Percentiles rank a stretch among this genome's conserved stretches.
Conservation (phyloP, 176 grass and related monocot species). For the Avena insularis region DNA sequence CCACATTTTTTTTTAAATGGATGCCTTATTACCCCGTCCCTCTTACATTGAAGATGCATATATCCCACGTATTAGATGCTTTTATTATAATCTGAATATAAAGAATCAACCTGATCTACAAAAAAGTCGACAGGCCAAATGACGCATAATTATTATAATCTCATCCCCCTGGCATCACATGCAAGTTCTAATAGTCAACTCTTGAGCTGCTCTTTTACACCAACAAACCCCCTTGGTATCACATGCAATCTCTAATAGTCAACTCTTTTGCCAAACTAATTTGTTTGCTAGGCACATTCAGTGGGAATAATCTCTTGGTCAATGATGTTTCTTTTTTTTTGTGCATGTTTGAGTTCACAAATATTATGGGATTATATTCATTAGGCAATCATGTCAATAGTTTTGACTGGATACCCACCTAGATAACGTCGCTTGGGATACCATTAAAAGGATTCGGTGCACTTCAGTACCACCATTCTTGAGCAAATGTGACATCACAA, state of each 20-base stretch:
- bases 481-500: neutral
- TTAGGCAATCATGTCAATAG: constrained; percentile 4
- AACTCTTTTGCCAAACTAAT: neutral
- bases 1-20: neutral
- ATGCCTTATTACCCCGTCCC: neutral
- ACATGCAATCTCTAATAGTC: neutral
- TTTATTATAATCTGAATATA: neutral
- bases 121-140: neutral
- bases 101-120: neutral
- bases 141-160: neutral
- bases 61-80: neutral
- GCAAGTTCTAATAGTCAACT: neutral
- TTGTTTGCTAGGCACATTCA: neutral
- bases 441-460: neutral
- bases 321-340: neutral
- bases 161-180: neutral
- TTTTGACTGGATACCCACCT: neutral
- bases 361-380: neutral
- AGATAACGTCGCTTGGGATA: neutral
- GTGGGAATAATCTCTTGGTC: neutral
- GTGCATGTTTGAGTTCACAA: neutral
- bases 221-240: neutral
- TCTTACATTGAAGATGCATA: neutral
- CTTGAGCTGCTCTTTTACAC: constrained; percentile 1
- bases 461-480: constrained; percentile 2